Percentiles rank a stretch among this genome's conserved stretches.
Evolutionary conservation across 805 yeast species (phyloP).

Genomic region (Pichia gijzeniarum): DNA sequence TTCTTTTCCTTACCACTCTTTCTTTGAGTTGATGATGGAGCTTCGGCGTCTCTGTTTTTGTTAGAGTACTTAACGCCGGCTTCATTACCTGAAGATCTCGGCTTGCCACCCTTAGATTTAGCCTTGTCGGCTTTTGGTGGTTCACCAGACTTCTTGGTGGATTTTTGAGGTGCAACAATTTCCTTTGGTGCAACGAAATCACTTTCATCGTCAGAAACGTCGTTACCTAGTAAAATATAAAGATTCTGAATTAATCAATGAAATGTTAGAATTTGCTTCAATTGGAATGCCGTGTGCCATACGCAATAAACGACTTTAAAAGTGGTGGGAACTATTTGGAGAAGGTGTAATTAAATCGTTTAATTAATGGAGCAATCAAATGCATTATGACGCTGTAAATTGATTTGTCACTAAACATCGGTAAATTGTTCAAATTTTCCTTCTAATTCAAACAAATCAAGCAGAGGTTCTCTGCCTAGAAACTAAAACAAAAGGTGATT

Average conservation of each 20-base stretch:
- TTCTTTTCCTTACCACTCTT: constrained; percentile 44
- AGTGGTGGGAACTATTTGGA: too few relatives aligned
- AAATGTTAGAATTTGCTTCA: constrained; percentile 5
- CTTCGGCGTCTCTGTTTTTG: constrained; percentile 60
- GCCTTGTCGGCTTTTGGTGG: constrained; percentile 76
- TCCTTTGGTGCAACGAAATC: constrained; percentile 59
- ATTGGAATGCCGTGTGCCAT: too few relatives aligned
- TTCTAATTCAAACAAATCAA: too few relatives aligned
- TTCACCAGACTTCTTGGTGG: constrained; percentile 80
- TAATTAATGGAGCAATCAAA: too few relatives aligned
- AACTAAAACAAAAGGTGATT: too few relatives aligned
- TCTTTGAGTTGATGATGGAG: constrained; percentile 43
- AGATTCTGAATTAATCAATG: constrained; percentile 47
- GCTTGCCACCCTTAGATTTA: constrained; percentile 63
- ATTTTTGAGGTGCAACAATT: constrained; percentile 72
- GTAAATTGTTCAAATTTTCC: too few relatives aligned
- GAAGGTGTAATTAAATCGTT: too few relatives aligned
- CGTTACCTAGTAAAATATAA: constrained; percentile 80
- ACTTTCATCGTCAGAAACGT: constrained; percentile 71
- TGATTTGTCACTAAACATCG: too few relatives aligned
- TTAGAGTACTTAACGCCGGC: constrained; percentile 72
- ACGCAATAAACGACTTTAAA: too few relatives aligned
- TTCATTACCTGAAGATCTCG: constrained; percentile 79
- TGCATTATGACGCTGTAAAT: too few relatives aligned
- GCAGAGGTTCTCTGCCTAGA: too few relatives aligned